Conservation (phyloP, 768 basidiomycete species). For the Candolleomyces eurysporus region DNA sequence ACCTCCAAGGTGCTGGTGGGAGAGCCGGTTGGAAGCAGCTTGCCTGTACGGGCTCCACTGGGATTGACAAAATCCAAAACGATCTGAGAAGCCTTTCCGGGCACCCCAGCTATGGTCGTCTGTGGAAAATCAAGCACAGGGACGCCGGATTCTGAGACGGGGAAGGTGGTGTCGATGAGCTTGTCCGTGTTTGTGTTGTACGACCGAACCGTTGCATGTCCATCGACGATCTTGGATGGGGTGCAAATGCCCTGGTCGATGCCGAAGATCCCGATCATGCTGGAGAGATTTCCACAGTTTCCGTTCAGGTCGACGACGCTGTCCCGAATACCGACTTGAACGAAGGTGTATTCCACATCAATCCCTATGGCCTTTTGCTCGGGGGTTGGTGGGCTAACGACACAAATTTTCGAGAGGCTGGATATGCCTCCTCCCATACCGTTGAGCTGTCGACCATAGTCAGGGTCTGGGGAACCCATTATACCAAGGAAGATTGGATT, state of each 20-base stretch:
- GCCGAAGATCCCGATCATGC: slow-evolving; percentile 72
- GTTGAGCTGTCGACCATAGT: slow-evolving; percentile 67
- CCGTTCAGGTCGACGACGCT: slow-evolving; percentile 62
- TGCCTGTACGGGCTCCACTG: slow-evolving; percentile 67
- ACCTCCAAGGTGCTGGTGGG: slow-evolving; percentile 44
- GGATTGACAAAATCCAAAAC: slow-evolving; percentile 65
- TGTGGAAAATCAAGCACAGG: slow-evolving; percentile 51
- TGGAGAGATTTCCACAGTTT: slow-evolving; percentile 75
- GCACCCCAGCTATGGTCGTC: slow-evolving; percentile 63
- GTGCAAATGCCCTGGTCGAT: slow-evolving; percentile 59
- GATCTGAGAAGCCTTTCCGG: slow-evolving; percentile 63
- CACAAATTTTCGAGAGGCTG: slow-evolving; percentile 71
- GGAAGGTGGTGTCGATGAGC: slow-evolving; percentile 67
- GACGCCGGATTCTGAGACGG: slow-evolving; percentile 32
- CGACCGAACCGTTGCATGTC: slow-evolving; percentile 39
- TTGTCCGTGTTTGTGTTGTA: slow-evolving; percentile 77
- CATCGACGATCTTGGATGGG: neutral
- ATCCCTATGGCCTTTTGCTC: slow-evolving; percentile 36
- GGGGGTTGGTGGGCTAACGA: slow-evolving; percentile 52
- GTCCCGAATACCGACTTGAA: slow-evolving; percentile 60
- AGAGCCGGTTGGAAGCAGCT: slow-evolving; percentile 61
- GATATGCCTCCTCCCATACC: slow-evolving; percentile 82
- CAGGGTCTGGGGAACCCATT: slow-evolving; percentile 80
- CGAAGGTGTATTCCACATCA: slow-evolving; percentile 63
- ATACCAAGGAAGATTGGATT: slow-evolving; percentile 61